A percentile compares a stretch with the other conserved stretches of the same genome.
Conservation (phyloP, 2,329 filamentous ascomycete species). For the Rhinocladiella similis region DNA sequence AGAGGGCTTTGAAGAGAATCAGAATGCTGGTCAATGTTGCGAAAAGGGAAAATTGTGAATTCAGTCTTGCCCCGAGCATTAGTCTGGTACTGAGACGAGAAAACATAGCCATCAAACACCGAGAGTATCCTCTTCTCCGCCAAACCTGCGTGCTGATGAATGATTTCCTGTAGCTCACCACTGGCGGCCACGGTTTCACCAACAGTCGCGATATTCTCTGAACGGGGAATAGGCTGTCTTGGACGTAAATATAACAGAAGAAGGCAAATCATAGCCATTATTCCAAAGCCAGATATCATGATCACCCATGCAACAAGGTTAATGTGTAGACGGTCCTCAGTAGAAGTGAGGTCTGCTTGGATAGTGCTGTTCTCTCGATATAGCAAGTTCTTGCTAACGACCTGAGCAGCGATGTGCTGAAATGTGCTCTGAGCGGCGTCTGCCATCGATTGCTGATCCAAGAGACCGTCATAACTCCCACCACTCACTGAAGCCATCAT, state of each 20-base stretch:
- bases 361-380: not conserved
- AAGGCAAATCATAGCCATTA: not conserved
- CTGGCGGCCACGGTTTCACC: not conserved
- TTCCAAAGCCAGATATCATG: constrained; percentile 3
- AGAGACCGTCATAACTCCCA: constrained; percentile 17
- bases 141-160: not conserved
- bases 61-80: not conserved
- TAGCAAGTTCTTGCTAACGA: constrained; percentile 2
- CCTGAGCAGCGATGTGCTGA: constrained; percentile 17
- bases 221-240: not conserved
- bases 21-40: not conserved
- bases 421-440: constrained; percentile 10
- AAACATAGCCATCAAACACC: not conserved
- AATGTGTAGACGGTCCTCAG: not conserved
- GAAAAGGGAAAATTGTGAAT: not conserved
- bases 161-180: not conserved
- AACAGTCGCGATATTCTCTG: not conserved
- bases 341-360: not conserved
- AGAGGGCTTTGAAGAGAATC: not conserved
- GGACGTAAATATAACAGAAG: not conserved
- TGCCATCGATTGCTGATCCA: constrained; percentile 8
- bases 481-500: constrained; percentile 14
- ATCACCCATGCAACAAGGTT: not conserved
- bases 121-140: not conserved
- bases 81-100: not conserved